Base-by-base conservation (phyloP, 371 early-diverging fungal species). In the Mucor sp. region DNA sequence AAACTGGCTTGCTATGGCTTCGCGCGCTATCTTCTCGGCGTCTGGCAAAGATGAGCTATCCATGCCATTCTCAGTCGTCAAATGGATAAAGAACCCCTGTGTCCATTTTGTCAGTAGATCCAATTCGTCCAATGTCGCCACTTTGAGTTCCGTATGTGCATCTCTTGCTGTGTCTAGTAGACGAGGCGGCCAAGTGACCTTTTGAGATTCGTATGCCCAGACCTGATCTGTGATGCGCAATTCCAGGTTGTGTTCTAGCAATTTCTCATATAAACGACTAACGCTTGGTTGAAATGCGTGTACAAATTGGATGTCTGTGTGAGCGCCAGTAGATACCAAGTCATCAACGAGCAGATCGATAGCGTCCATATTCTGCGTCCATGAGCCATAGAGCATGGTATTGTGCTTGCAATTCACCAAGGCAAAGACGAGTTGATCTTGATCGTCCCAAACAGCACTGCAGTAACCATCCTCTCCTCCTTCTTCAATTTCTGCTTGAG, bases 381-480 rank as follows among this genome's bases (percentile, higher is more conserved):
- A 32, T 9, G 56, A 56, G 15, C 56, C 56, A 32, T 56, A 56
- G 15, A 56, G 56, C 32, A 56, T 56, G 14, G 56, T 56, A 15
- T 56, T 56, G 32, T 32, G 27, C 23, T 21, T 50, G 21, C 50
- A 21, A 50, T 50, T 50, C 6, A 56, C 27, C n/a, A 56, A n/a
- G 5, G 56, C 56, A 23, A 56, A 56, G 15, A 56, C 56, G 32
- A 56, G 56, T 11, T 56, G 56, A n/a, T 9, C n/a, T 56, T 56
- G 56, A 17, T 56, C 30, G n/a, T 56, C 32, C 56, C 56, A 56
- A 56, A 56, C 56, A 30, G 56, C n/a, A 56, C 32, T 8, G 32
- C 32, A 56, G n/a, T 56, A 56, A 5, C 27, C 28, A 17, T 56
- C 17, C 6, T 14, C 8, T 14, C 28, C 32, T 56, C 14, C 23